Evolutionary conservation across 331 rosid genomes (phyloP).

Genomic region (Prunus yedoensis): DNA sequence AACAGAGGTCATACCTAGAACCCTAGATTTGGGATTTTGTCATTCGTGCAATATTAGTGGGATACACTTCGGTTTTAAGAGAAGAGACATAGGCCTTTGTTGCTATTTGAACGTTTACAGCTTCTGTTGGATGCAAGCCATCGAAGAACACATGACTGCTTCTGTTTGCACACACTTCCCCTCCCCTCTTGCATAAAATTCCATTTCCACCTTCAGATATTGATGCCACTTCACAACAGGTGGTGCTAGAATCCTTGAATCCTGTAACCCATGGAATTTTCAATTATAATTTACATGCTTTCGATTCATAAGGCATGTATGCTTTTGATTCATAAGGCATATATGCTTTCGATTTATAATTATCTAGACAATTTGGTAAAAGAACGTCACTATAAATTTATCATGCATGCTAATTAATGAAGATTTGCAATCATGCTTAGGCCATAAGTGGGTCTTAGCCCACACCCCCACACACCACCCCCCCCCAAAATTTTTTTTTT

Average conservation of each 20-base stretch:
- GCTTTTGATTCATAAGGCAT: too few relatives aligned
- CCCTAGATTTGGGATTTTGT: not conserved
- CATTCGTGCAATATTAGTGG: conserved; percentile 36
- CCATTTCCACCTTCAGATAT: conserved; percentile 46
- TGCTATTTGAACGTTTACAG: conserved; percentile 39
- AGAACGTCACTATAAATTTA: too few relatives aligned
- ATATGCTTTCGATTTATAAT: too few relatives aligned
- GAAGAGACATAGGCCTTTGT: conserved; percentile 39
- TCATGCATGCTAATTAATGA: too few relatives aligned
- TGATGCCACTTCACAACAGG: conserved; percentile 45
- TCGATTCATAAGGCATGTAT: too few relatives aligned
- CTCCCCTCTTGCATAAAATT: conserved; percentile 40
- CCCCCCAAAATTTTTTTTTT: too few relatives aligned
- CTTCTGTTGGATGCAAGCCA: conserved; percentile 52
- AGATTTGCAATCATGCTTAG: too few relatives aligned
- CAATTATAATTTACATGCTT: too few relatives aligned
- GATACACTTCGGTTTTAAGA: conserved; percentile 44
- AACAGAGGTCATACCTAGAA: not conserved
- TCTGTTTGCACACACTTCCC: conserved; percentile 32
- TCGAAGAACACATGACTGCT: conserved; percentile 38
- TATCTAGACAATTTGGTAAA: too few relatives aligned
- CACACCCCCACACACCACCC: too few relatives aligned
- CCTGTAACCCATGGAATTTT: conserved; percentile 20
- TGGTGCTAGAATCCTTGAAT: conserved; percentile 26
- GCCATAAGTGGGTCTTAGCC: too few relatives aligned